phyloP scores from a whole-genome alignment of 495 filamentous ascomycete genomes.

The Aspergillus cavernicola region DNA sequence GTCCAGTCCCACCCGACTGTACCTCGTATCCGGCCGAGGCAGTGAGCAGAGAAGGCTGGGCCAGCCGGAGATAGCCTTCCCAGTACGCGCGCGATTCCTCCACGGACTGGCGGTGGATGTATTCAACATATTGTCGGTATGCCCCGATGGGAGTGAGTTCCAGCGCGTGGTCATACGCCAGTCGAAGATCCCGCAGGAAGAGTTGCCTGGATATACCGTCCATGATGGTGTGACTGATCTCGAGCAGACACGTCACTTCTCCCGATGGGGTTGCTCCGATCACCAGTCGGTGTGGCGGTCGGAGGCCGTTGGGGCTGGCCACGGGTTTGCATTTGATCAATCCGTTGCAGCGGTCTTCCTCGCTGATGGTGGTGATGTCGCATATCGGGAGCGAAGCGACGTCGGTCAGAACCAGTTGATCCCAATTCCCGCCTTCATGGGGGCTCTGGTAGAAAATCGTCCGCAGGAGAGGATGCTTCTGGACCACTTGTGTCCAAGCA shows the following conservation, averaged over 20 bases:
- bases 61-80: slow-evolving; percentile 23
- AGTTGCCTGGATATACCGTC: slow-evolving; percentile 31
- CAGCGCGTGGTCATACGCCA: slow-evolving; percentile 9
- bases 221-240: slow-evolving; percentile 42
- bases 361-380: too few species aligned
- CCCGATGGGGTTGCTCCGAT: neutral
- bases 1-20: too few species aligned
- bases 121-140: neutral
- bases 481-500: slow-evolving; percentile 46
- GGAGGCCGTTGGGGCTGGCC: too few species aligned
- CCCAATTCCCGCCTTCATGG: too few species aligned
- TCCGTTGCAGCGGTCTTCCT: too few species aligned
- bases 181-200: slow-evolving; percentile 21
- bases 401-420: neutral
- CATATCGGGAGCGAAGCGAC: neutral
- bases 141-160: neutral
- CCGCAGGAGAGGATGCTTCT: slow-evolving; percentile 41
- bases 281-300: neutral
- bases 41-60: slow-evolving; percentile 22
- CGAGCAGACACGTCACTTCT: slow-evolving; percentile 30
- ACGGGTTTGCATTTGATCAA: neutral
- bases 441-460: slow-evolving; percentile 41
- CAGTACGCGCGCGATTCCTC: neutral
- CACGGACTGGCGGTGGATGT: neutral
- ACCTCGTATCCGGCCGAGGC: neutral